These are phyloP conservation scores for Prunus yedoensis DNA, from an alignment of 331 rosid genomes.

Conservation along the genomic window DNA sequence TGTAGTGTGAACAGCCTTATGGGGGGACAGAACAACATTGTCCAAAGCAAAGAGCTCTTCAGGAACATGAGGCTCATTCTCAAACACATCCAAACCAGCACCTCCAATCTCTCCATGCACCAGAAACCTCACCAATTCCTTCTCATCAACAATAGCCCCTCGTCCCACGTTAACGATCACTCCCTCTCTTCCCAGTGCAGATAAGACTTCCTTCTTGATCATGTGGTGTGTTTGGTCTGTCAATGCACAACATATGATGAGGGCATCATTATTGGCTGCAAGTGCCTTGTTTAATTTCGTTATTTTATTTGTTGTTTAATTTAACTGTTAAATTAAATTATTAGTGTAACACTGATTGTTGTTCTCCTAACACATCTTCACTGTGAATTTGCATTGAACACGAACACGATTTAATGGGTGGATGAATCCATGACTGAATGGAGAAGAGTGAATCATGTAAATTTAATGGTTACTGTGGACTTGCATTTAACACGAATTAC, in stretches of 20 bases:
- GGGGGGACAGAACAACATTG: constrained; percentile 45
- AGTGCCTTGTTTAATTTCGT: constrained; percentile 31
- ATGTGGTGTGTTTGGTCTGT: constrained; percentile 39
- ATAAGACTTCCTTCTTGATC: constrained; percentile 32
- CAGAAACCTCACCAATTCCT: constrained; percentile 38
- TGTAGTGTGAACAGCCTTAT: constrained; percentile 10
- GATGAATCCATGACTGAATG: no score
- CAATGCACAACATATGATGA: constrained; percentile 45
- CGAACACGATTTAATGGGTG: no score
- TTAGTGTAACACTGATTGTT: no score
- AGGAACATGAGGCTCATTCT: constrained; percentile 41
- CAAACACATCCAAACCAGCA: constrained; percentile 53
- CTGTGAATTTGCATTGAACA: no score
- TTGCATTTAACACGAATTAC: no score
- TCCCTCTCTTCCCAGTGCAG: constrained; percentile 39
- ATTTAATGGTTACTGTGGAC: no score
- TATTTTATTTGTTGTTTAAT: no score
- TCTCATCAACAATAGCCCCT: constrained; percentile 40
- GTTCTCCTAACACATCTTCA: constrained; percentile 20
- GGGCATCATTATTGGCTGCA: constrained; percentile 30
- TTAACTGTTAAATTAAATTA: no score
- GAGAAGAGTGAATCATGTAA: no score
- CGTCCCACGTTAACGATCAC: constrained; percentile 42
- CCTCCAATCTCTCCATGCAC: constrained; percentile 40
- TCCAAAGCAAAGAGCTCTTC: constrained; percentile 33